Percentiles rank a stretch among this genome's conserved stretches.
These are phyloP conservation scores for Schwanniomyces vanrijiae DNA, from an alignment of 805 yeast species.

Conservation along the genomic window DNA sequence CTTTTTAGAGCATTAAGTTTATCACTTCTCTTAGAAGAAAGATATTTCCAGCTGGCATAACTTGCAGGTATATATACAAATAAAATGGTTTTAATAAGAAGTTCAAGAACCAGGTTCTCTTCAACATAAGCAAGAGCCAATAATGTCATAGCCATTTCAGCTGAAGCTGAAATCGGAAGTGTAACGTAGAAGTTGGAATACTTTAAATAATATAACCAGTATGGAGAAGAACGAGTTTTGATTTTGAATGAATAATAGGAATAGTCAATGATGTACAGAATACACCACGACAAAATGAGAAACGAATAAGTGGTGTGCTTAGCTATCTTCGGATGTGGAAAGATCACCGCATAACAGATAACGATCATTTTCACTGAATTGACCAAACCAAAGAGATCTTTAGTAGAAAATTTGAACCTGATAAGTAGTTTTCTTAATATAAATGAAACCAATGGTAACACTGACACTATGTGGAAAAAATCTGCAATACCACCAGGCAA, in stretches of 20 bases:
- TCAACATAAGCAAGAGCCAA: slow-evolving; percentile 34
- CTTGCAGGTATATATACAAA: slow-evolving; percentile 36
- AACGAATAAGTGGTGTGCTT: slow-evolving; percentile 42
- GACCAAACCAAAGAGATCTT: slow-evolving; percentile 27
- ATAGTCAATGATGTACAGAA: slow-evolving; percentile 30
- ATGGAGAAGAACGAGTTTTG: slow-evolving; percentile 36
- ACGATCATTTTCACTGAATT: slow-evolving; percentile 33
- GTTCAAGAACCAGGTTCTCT: slow-evolving; percentile 23
- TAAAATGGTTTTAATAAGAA: slow-evolving; percentile 23
- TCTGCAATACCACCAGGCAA: slow-evolving; percentile 74
- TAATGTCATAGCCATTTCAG: slow-evolving; percentile 37
- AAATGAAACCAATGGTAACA: slow-evolving; percentile 30
- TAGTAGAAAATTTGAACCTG: slow-evolving; percentile 6
- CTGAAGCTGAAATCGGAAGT: slow-evolving; percentile 29
- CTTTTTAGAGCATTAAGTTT: slow-evolving; percentile 21
- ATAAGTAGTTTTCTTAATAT: slow-evolving; percentile 16
- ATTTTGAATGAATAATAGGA: slow-evolving; percentile 34
- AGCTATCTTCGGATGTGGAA: slow-evolving; percentile 41
- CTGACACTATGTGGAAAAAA: slow-evolving; percentile 48
- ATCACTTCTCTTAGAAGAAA: slow-evolving; percentile 17
- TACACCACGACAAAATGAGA: slow-evolving; percentile 38
- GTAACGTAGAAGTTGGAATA: slow-evolving; percentile 33
- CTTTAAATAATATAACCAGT: slow-evolving; percentile 35
- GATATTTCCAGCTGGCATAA: slow-evolving; percentile 33
- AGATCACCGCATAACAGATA: slow-evolving; percentile 43